A percentile compares a stretch with the other conserved stretches of the same genome.
Conservation (phyloP, 2,329 filamentous ascomycete genomes). For the Alternaria sp. region DNA sequence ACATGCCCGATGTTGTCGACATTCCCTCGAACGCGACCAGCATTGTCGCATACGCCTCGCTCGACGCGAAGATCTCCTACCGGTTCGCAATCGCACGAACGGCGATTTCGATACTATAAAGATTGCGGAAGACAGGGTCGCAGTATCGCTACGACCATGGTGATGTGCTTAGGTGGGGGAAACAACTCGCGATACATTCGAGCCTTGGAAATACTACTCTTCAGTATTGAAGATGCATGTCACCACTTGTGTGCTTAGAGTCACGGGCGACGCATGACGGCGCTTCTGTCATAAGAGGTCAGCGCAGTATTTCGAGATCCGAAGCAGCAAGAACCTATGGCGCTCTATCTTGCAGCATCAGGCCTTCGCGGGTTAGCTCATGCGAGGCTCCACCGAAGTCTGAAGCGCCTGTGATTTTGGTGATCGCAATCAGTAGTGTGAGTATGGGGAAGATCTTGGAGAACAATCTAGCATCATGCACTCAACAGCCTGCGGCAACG, state of each 20-base stretch:
- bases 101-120: neutral
- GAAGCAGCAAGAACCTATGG: neutral
- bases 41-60: neutral
- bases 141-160: neutral
- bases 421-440: neutral
- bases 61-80: neutral
- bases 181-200: neutral
- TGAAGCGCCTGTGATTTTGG: neutral
- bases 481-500: neutral
- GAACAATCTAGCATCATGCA: neutral
- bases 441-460: neutral
- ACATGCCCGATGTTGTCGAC: too few species aligned
- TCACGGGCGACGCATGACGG: neutral
- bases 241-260: neutral
- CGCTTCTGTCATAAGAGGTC: neutral
- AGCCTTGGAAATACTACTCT: neutral
- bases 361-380: neutral
- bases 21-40: neutral
- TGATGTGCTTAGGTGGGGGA: neutral
- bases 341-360: neutral
- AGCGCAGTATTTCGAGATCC: neutral
- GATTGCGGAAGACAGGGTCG: neutral
- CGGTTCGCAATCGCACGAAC: neutral
- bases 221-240: neutral
- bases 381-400: neutral